Conservation (phyloP, 345 rosid species). For the Aquilaria yunnanensis region DNA sequence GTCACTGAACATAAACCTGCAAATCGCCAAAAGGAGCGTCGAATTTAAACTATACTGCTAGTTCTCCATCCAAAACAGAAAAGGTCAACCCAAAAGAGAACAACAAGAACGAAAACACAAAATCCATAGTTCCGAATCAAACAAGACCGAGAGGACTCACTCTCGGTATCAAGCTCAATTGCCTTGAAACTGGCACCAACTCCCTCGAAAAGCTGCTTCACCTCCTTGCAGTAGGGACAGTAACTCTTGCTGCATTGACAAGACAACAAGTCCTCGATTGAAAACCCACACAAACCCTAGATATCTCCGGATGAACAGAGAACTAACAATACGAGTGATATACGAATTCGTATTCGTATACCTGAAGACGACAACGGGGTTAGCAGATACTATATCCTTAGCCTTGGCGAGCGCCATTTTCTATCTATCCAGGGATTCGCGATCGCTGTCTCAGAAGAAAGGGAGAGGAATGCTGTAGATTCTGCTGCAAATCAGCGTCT, state of each 20-base stretch:
- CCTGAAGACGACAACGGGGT: constrained; percentile 51
- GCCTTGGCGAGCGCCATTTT: constrained; percentile 38
- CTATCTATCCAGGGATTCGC: background rate
- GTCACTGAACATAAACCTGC: too few species aligned
- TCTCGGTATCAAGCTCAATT: constrained; percentile 27
- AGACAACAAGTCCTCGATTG: fast-evolving
- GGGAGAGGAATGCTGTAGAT: too few species aligned
- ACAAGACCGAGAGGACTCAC: constrained; percentile 9
- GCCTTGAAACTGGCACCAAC: constrained; percentile 23
- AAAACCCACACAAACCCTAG: background rate
- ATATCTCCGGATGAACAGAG: background rate
- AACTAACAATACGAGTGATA: background rate
- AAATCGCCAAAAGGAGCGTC: too few species aligned
- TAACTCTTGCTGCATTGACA: constrained; percentile 23
- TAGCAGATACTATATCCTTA: constrained; percentile 37
- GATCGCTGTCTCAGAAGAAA: too few species aligned
- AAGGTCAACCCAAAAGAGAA: too few species aligned
- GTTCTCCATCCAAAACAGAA: too few species aligned
- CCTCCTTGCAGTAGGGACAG: constrained; percentile 27
- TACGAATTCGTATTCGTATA: background rate
- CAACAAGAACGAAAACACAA: too few species aligned
- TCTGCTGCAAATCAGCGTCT: too few species aligned
- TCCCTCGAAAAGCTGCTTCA: constrained; percentile 30
- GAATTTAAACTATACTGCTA: too few species aligned
- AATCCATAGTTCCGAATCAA: too few species aligned